phyloP scores from a whole-genome alignment of 164 flowering plant species.

The Stephania japonica region DNA sequence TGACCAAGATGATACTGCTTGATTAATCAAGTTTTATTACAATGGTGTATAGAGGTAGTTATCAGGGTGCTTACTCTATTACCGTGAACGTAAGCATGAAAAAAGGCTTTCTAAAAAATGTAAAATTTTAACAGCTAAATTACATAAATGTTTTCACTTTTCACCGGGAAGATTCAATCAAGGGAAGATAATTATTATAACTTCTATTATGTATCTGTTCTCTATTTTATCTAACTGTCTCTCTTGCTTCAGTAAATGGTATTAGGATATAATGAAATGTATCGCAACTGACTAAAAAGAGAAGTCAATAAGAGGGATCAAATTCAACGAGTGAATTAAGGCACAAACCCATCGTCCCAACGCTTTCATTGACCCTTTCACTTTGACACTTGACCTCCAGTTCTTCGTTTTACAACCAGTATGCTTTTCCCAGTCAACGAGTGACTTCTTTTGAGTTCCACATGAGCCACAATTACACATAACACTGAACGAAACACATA shows the following conservation, averaged over 20 bases:
- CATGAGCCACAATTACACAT: slow-evolving; percentile 87
- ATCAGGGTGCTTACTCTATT: too few species aligned
- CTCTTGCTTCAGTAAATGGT: too few species aligned
- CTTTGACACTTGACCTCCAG: slow-evolving; percentile 74
- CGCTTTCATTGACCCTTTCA: slow-evolving; percentile 71
- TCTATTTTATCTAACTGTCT: too few species aligned
- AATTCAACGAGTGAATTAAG: slow-evolving; percentile 9
- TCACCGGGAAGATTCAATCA: neutral
- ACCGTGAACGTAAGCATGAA: too few species aligned
- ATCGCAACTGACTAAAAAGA: too few species aligned
- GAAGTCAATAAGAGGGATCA: neutral
- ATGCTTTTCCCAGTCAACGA: slow-evolving; percentile 90
- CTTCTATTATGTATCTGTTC: too few species aligned
- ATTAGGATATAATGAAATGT: too few species aligned
- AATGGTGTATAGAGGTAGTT: neutral
- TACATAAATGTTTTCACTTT: neutral
- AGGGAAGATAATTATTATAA: too few species aligned
- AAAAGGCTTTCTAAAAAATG: too few species aligned
- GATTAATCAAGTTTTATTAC: neutral
- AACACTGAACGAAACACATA: slow-evolving; percentile 45
- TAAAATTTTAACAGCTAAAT: too few species aligned
- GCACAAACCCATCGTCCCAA: slow-evolving; percentile 91
- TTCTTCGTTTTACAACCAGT: slow-evolving; percentile 81
- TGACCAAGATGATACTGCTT: neutral
- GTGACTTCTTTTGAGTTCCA: slow-evolving; percentile 64